Evolutionary conservation across 1,284 basidiomycete species (phyloP), one percentile per base, ranked within the genome.

Genomic region (Pascua guehoae): DNA sequence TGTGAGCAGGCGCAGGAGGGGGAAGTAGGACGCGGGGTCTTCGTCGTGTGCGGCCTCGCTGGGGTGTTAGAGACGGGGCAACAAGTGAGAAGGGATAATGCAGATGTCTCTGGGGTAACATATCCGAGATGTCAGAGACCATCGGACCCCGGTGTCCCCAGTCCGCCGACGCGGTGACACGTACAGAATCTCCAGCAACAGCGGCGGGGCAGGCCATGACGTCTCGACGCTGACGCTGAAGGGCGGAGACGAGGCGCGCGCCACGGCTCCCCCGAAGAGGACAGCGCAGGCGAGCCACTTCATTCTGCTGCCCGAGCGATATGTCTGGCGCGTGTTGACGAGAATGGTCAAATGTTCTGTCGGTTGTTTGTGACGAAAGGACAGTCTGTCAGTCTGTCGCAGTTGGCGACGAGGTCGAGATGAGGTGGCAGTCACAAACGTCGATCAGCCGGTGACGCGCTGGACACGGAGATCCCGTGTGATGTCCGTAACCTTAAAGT

Each of bases 141-240:
- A 24, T 58, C 47, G n/a, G 32, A 16, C 12, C 11, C 43, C 16
- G 37, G 17, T 44, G 39, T 16, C 16, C n/a, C 39, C 38, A 60
- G 53, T 60, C 49, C 54, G 55, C 18, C 18, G 46, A 58, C 43
- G 24, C 5, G 8, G 44, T 42, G n/a, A n/a, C 3, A 75, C 88
- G 70, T 69, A 94, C 88, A 97, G 76, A 51, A 89, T 83, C 78
- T 96, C 93, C 17, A 92, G 81, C 2, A 93, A 71, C 10, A 87
- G 79, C 12, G 88, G 84, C 8, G 88, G 83, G 17, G 86, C 84
- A 5, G 83, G 75, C 89, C 92, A 96, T 51, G 88, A 88, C 2
- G 91, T 87, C 61, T 84, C 83, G 36, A 96, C 79, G 41, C 85
- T 82, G 18, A 94, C 86, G 56, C 85, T 85, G 14, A 95, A 86